Base-by-base conservation (phyloP, 1,284 basidiomycete genomes). In the Anthracocystis panici-leucophaei region DNA sequence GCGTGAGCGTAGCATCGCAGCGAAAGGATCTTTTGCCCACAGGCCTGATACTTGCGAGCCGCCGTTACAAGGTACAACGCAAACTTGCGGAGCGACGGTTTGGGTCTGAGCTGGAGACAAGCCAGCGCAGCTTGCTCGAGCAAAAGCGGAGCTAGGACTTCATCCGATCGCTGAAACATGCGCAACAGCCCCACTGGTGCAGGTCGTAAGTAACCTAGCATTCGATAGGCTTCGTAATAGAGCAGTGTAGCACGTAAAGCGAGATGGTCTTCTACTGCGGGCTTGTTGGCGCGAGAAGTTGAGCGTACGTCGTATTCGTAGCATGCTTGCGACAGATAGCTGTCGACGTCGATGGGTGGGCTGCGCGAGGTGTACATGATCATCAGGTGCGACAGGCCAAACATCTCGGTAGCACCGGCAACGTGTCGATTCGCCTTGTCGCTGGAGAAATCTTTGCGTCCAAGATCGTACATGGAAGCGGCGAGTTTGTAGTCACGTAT, bases 401-500 rank as follows among this genome's bases (percentile, higher is more conserved):
- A 78, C 81, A 82, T 82, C 57, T 84, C 83, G 21, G 77, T 83
- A 1, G 84, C 82, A 2, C 74, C 81, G 0, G 82, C 80, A 3
- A 66, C 66, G 49, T 85, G 75, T 27, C 64, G 50, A 31, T 51
- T 65, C 5, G 84, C 84, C 56, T 81, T 81, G 50, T 85, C 84
- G 25, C 48, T 65, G 7, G 72, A 67, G 49, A 75, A 82, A 54
- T 87, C 86, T 54, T 84, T 86, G 55, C 93, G 88, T 20, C 93
- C 84, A 2, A 91, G 87, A 78, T 98, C 96, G 92, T 95, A 99
- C 23, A 96, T 91, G 16, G 87, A 87, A 1, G 90, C 88, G 0
- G 96, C 96, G 42, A 96, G 88, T 76, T 93, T 93, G 84, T 91
- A 91, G 87, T 99, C 96, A 1, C 93, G 91, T 0, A 97, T 87